Evolutionary conservation across 1,139 yeast species (phyloP).

Genomic region (Debaryomyces coudertii): DNA sequence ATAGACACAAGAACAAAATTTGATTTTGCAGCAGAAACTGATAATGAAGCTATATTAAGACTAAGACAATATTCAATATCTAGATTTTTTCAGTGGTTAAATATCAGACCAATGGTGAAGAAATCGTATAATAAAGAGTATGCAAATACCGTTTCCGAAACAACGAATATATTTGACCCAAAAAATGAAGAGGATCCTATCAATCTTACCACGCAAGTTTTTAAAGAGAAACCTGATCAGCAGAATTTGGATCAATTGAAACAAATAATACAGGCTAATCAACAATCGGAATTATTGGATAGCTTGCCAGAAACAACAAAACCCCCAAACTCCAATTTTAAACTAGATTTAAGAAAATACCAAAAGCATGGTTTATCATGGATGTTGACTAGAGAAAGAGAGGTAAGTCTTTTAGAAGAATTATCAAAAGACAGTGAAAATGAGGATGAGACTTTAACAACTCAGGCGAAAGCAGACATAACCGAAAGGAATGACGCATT

Average conservation of each 20-base stretch:
- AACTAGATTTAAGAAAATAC: conserved; percentile 62
- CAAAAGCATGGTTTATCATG: conserved; percentile 83
- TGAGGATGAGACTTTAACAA: conserved; percentile 22
- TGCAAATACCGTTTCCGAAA: not conserved
- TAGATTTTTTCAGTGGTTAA: conserved; percentile 55
- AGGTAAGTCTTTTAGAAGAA: conserved; percentile 42
- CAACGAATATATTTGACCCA: conserved; percentile 12
- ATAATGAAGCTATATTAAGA: conserved; percentile 55
- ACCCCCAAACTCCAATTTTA: conserved; percentile 61
- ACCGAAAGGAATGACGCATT: conserved; percentile 48
- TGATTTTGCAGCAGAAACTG: conserved; percentile 47
- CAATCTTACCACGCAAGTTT: conserved; percentile 1
- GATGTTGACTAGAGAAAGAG: conserved; percentile 74
- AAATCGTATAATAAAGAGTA: not conserved
- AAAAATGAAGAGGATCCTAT: conserved; percentile 15
- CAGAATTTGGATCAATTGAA: conserved; percentile 74
- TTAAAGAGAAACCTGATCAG: conserved; percentile 34
- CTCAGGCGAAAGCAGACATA: conserved; percentile 32
- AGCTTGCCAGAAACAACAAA: conserved; percentile 61
- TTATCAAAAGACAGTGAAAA: conserved; percentile 27
- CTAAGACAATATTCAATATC: conserved; percentile 61
- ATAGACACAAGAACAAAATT: conserved; percentile 18
- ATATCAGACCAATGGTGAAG: conserved; percentile 20
- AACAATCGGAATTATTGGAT: conserved; percentile 51
- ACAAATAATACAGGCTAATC: conserved; percentile 70